Evolutionary conservation across 2,329 filamentous ascomycete species (phyloP).

Genomic region (Polychaeton citri): DNA sequence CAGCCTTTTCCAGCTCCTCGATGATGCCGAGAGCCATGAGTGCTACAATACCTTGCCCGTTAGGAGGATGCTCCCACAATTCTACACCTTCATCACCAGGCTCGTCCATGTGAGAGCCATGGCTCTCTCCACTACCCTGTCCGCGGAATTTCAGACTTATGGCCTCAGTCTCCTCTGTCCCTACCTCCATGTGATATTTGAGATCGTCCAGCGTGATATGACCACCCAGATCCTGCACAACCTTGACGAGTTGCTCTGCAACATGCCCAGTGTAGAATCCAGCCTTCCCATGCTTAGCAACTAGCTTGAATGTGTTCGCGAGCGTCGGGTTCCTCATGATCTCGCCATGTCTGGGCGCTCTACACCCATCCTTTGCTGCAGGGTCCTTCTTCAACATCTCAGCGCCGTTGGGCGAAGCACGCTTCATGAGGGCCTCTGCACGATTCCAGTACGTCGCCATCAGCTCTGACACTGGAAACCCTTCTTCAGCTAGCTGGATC

Average conservation of each 20-base stretch:
- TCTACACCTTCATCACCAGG: conserved; percentile 46
- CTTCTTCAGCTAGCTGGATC: conserved; percentile 72
- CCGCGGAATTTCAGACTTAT: conserved; percentile 64
- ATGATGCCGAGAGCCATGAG: conserved; percentile 89
- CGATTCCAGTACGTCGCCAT: conserved; percentile 56
- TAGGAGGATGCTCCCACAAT: conserved; percentile 93
- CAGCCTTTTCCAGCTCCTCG: conserved; percentile 64
- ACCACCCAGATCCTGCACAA: conserved; percentile 62
- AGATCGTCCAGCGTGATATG: conserved; percentile 70
- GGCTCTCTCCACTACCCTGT: conserved; percentile 45
- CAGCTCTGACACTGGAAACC: conserved; percentile 79
- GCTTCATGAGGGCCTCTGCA: conserved; percentile 49
- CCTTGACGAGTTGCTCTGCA: conserved; percentile 67
- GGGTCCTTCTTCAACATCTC: conserved; percentile 80
- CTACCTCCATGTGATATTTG: conserved; percentile 55
- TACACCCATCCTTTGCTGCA: conserved; percentile 51
- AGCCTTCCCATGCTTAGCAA: conserved; percentile 70
- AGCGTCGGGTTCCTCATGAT: conserved; percentile 77
- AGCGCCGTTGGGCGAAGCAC: conserved; percentile 69
- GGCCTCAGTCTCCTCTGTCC: conserved; percentile 69
- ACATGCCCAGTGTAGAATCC: conserved; percentile 85
- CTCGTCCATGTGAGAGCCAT: conserved; percentile 25
- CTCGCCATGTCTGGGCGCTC: conserved; percentile 68
- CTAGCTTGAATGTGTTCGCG: conserved; percentile 63
- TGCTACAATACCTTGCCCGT: conserved; percentile 90